Conservation (phyloP, 2,329 filamentous ascomycete species). For the Bretziella fagacearum region DNA sequence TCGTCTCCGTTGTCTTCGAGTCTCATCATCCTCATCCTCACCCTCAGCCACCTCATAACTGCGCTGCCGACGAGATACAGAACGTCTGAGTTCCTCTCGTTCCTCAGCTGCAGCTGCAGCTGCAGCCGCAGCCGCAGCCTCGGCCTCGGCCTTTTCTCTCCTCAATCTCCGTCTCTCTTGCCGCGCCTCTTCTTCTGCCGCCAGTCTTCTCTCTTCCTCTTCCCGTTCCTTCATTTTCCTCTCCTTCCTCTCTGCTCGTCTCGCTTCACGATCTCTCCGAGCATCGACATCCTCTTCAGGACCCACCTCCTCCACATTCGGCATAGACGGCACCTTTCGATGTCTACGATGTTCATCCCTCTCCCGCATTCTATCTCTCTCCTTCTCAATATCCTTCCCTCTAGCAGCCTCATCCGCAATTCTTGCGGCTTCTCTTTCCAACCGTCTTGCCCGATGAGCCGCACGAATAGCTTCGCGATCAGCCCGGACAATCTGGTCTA, state of each 20-base stretch:
- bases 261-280: not conserved
- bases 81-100: not conserved
- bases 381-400: slow-evolving; percentile 34
- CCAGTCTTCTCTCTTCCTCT: slow-evolving; percentile 1
- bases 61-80: not conserved
- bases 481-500: slow-evolving; percentile 30
- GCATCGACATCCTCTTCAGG: not conserved
- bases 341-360: not conserved
- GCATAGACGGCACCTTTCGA: not conserved
- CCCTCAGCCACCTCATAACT: not conserved
- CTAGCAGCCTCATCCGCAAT: slow-evolving; percentile 39
- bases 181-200: not conserved
- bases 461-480: slow-evolving; percentile 45
- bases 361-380: not conserved
- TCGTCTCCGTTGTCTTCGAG: slow-evolving; percentile 1
- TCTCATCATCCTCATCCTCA: not conserved
- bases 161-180: not conserved
- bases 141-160: not conserved
- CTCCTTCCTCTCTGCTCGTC: slow-evolving; percentile 2
- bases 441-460: slow-evolving; percentile 41
- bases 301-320: not conserved
- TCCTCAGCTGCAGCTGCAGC: not conserved
- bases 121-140: not conserved
- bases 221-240: slow-evolving; percentile 1
- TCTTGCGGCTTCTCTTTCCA: slow-evolving; percentile 34